Evolutionary conservation across 176 grass and related monocot genomes (phyloP), one percentile per base, ranked within the genome.

Genomic region (Canna indica): DNA sequence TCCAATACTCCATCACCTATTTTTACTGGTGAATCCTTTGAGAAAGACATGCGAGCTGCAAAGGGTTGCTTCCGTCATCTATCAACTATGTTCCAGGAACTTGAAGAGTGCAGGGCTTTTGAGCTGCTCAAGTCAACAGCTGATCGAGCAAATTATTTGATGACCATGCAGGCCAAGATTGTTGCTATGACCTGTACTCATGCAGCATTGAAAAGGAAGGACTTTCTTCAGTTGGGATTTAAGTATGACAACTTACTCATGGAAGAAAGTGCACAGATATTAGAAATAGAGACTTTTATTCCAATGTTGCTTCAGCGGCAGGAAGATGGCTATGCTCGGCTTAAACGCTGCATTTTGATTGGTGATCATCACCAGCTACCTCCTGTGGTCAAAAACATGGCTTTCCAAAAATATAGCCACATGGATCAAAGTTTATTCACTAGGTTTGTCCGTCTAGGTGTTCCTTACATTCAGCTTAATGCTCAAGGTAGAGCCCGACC

Each of bases 211-310:
- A 97, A 93, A 64, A 86, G 94, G 70, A 90, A 77, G 76, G 94
- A 97, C 45, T 97, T 97, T 73, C 88, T 97, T 82, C 94, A 97
- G 33, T 79, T 97, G 59, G 86, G 89, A 64, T 97, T 97, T 77
- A 93, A 90, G 65, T 97, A 90, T 66, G 94, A 97, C 73, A 97
- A 97, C 84, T 87, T 93, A 72, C 75, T 99, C 16, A 99, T 99
- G 94, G 94, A 99, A 90, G 94, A 99, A 99, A 99, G 94, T 76
- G 94, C 94, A 5, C 94, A 99, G 62, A 99, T 99, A 78, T 72
- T 99, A 60, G 94, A 99, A 81, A 99, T 97, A 59, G 89, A 99
- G 54, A 93, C 94, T 36, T 99, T 93, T 76, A 99, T 99, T 83
- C 94, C 94, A 6, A 99, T 91, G 82, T 83, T 99, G 58, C 73